Conservation (phyloP, 129 eudicot genomes). For the Chrysanthemum lavandulifolium region DNA sequence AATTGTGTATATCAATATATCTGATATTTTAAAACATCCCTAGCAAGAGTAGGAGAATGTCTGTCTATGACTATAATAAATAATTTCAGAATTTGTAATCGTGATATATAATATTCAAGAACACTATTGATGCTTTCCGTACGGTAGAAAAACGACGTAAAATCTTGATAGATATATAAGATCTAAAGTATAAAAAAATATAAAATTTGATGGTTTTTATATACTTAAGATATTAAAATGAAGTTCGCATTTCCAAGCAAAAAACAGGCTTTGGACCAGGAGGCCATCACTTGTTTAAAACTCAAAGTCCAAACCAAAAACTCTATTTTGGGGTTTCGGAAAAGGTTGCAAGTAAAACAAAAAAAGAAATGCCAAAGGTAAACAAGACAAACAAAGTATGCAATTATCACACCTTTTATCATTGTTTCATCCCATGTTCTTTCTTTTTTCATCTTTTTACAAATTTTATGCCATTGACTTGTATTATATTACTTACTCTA, state of each 20-base stretch:
- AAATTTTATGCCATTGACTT: slow-evolving; percentile 13
- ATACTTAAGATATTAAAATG: not conserved
- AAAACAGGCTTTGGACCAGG: slow-evolving; percentile 29
- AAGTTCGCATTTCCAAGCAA: slow-evolving; percentile 15
- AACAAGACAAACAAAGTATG: slow-evolving; percentile 33
- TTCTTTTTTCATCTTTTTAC: not conserved
- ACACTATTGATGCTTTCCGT: not conserved
- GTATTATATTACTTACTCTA: not conserved
- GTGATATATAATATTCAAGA: not conserved
- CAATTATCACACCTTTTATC: slow-evolving; percentile 29
- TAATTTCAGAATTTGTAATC: not conserved
- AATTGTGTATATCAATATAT: too few species aligned
- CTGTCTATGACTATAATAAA: slow-evolving; percentile 12
- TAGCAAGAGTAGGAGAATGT: slow-evolving; percentile 13
- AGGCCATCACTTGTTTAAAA: slow-evolving; percentile 30
- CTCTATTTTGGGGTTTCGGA: slow-evolving; percentile 30
- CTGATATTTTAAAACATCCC: too few species aligned
- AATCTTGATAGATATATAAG: too few species aligned
- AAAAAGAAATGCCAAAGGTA: slow-evolving; percentile 20
- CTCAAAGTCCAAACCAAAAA: slow-evolving; percentile 10
- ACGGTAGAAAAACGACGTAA: not conserved
- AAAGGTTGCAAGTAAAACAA: slow-evolving; percentile 32
- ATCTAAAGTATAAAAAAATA: not conserved
- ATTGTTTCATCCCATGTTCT: slow-evolving; percentile 23
- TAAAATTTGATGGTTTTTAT: not conserved